Conservation (phyloP, 129 eudicot species). For the Silybum marianum region DNA sequence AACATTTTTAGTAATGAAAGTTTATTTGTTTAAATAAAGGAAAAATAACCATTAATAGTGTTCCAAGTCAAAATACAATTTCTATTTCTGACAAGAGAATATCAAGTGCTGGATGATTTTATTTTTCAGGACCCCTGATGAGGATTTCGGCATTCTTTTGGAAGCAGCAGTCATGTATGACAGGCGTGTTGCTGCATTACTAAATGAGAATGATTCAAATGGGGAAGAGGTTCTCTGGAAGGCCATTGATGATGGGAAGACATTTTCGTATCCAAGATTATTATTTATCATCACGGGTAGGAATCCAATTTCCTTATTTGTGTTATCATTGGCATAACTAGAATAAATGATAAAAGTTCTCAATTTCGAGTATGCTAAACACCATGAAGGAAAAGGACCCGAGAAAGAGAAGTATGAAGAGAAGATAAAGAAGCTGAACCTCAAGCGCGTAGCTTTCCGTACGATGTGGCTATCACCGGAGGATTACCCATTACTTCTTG, state of each 20-base stretch:
- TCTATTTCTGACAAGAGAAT: background rate
- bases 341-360: background rate
- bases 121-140: slow-evolving; percentile 91
- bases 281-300: slow-evolving; percentile 88
- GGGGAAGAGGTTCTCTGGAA: slow-evolving; percentile 67
- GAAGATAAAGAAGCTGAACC: slow-evolving; percentile 68
- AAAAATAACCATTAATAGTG: background rate
- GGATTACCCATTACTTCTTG: slow-evolving; percentile 96
- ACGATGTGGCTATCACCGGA: slow-evolving; percentile 95
- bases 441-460: slow-evolving; percentile 89
- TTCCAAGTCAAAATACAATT: background rate
- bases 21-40: slow-evolving; percentile 12
- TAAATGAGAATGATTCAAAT: slow-evolving; percentile 74
- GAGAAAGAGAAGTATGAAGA: slow-evolving; percentile 87
- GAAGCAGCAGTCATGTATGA: slow-evolving; percentile 98
- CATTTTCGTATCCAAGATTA: slow-evolving; percentile 69
- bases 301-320: slow-evolving; percentile 6
- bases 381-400: slow-evolving; percentile 85
- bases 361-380: slow-evolving; percentile 17
- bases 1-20: background rate
- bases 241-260: slow-evolving; percentile 59
- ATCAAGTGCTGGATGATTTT: background rate
- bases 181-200: slow-evolving; percentile 83
- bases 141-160: slow-evolving; percentile 87
- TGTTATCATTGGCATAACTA: background rate